Evolutionary conservation across 78 protist species (phyloP), one percentile per base, ranked within the genome.

Genomic region (Dictyostelium citrinum): DNA sequence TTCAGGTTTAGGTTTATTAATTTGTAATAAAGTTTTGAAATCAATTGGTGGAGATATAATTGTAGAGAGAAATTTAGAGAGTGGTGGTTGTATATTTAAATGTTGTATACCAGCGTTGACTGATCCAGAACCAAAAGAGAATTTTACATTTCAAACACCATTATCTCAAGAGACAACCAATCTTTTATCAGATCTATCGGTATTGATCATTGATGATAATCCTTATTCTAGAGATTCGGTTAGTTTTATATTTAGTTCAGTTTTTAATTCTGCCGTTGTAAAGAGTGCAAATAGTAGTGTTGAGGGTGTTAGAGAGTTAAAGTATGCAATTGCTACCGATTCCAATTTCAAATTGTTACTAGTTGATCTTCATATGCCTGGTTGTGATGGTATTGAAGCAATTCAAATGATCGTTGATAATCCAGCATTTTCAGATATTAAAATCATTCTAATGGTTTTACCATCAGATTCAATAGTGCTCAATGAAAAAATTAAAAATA

Each of bases 331-430:
- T 29, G 80, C 84, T 14, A 33, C 33, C 24, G 41, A 75, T 11
- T 33, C 61, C 4, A 58, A 55, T 12, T 77, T 27, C 20, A 51
- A 64, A 27, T 43, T 86, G 1, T 45, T 86, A 3, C 22, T 86
- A 8, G 35, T 86, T 2, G 92, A 86, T 37, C 64, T 77, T 43
- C 83, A 86, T 74, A 86, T 86, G 92, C 84, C 92, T 2, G 92
- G 92, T 61, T 86, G 92, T 31, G 92, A 86, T 77, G 92, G 92
- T 31, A 29, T 86, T 1, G 92, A 86, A 64, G 80, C 84, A 2
- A 77, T 86, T 58, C 92, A 86, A 49, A 86, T 86, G 92, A 37
- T 86, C 2, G 33, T 17, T 12, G 92, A 86, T 45, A 86, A 86
- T 77, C 92, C 92, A 76, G 16, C 31, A 16, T 86, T 86, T 45